These are phyloP conservation scores for Talaromyces piceae DNA, from an alignment of 2,329 filamentous ascomycete species.

Conservation along the genomic window DNA sequence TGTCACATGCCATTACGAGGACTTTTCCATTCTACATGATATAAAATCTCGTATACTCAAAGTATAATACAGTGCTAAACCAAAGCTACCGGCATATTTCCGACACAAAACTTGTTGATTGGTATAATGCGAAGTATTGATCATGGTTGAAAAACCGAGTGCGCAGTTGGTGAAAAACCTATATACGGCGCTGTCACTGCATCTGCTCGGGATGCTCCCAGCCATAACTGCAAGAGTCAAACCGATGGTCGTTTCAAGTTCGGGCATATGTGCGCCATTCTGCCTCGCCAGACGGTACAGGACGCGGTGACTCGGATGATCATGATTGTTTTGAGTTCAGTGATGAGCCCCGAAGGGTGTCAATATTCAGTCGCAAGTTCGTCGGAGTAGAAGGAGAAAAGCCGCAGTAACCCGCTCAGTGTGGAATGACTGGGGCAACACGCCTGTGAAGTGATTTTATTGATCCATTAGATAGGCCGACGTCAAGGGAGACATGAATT, in stretches of 20 bases:
- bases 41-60: no score
- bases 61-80: no score
- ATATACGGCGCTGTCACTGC: conserved; percentile 3
- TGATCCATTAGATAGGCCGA: background rate
- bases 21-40: no score
- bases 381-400: background rate
- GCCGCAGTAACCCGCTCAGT: background rate
- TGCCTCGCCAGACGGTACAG: background rate
- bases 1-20: no score
- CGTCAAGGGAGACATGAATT: background rate
- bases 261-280: background rate
- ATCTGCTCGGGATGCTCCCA: background rate
- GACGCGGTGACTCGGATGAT: background rate
- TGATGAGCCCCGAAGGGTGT: no score
- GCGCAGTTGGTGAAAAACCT: background rate
- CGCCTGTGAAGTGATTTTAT: background rate
- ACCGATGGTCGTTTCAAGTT: no score
- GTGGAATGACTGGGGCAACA: background rate
- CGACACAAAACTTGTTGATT: no score
- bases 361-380: background rate
- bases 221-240: background rate
- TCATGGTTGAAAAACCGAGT: background rate
- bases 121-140: no score
- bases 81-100: no score
- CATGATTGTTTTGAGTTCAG: background rate